Evolutionary conservation across 768 basidiomycete species (phyloP), one percentile per base, ranked within the genome.

Genomic region (Mycena rosella): DNA sequence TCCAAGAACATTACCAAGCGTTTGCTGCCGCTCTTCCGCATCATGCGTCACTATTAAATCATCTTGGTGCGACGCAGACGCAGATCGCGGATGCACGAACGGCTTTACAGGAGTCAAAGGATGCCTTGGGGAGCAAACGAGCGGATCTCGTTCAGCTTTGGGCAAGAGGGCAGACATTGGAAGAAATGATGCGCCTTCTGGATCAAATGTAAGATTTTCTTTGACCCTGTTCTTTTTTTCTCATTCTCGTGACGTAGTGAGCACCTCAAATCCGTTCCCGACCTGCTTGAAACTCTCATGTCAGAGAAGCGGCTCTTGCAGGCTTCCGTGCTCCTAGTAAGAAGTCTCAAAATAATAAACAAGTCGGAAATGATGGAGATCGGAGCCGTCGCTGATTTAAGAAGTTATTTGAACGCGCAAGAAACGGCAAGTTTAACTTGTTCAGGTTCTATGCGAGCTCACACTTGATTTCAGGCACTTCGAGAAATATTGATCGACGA

Each of bases 401-500:
- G 96, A 63, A 87, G 86, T 70, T 99, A 98, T 81, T 86, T 99
- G 27, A 79, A 85, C 32, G 84, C 88, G 15, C 98, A 99, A 79
- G 96, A 98, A 84, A 88, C 86, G 62, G 97, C 96, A 68, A 48
- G 86, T 66, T 29, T 64, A 10, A 4, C 5, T 32, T 9, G 56
- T 65, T 5, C 27, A 26, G 2, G 11, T 45, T 10, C 4, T 10
- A 17, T 49, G 2, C 44, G 15, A 34, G 22, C 45, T 60, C 60
- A 66, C 63, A 30, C 64, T 55, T 63, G 36, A 24, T 63, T 36
- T 1, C 73, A 98, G 97, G 91, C 94, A 14, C 80, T 99, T 48
- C 87, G 93, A 51, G 98, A 99, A 70, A 98, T 99, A 61, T 81
- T 99, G 63, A 84, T 96, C 9, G 98, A 99, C 71, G 98, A 99